Evolutionary conservation across 805 yeast genomes (phyloP), one percentile per base, ranked within the genome.

Genomic region (Maudiozyma pseudohumilis): DNA sequence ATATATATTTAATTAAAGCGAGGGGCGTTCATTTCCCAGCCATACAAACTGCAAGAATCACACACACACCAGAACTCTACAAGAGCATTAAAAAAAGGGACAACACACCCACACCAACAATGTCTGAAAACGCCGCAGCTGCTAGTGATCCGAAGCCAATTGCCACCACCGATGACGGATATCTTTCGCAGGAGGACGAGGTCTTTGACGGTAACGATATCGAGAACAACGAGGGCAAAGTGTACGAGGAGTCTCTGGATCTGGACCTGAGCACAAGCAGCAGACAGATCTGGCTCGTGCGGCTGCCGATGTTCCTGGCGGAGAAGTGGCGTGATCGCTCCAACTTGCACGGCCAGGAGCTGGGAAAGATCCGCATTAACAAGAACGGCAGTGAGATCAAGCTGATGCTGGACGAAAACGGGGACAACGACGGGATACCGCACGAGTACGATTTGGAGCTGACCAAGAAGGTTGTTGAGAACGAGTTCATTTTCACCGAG

Each of bases 271-370:
- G 67, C 1, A 64, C 67, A 22, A 74, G 79, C 12, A 68, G 63
- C 34, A 79, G 81, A 50, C 86, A 86, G 48, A 79, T 92, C 29
- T 92, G 97, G 98, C 66, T 92, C 17, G 95, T 92, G 18, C 75
- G 92, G 49, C 64, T 92, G 52, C 97, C 98, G 2, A 77, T 84
- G 53, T 86, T 86, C 52, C 64, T 92, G 43, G 81, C 94, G 22
- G 84, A 80, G 29, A 69, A 74, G 46, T 86, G 96, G 95, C 70
- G 77, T 38, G 70, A 80, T 44, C 69, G 73, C 37, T 74, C 68
- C 18, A 63, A 65, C 31, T 60, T 80, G 35, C 70, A 74, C 37
- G 96, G 95, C 6, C 77, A 80, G 51, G 79, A 78, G 42, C 62
- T 92, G 45, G 94, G 96, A 6, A 77, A 75, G 48, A 83, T 92